Evolutionary conservation across 768 basidiomycete species (phyloP), one percentile per base, ranked within the genome.

Genomic region (Tulasnella sp.): DNA sequence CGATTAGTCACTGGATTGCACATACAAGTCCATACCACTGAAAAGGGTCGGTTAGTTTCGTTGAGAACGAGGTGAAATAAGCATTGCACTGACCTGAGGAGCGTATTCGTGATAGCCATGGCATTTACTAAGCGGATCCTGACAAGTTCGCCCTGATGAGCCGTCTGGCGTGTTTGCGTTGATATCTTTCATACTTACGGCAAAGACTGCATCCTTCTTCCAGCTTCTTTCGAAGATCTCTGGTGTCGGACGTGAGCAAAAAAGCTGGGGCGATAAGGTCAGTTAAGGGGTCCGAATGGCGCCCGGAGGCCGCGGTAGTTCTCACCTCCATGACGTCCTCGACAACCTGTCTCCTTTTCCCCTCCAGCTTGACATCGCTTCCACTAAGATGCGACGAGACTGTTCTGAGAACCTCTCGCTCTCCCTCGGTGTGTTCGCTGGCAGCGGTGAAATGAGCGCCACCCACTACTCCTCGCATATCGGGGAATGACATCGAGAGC

Each of bases 51-150:
- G 31, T 79, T 12, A 78, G 42, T 71, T n/a, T 40, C 46, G 62
- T 19, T 56, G 16, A 73, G 58, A 27, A 6, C n/a, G 38, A 62
- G 8, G 4, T n/a, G 24, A 52, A 34, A 0, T 18, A 31, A 6
- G 14, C 12, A 34, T 5, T 44, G n/a, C 68, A 80, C 88, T 81
- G 82, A 89, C 90, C 86, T 90, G 88, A 44, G 91, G 86, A 34
- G 87, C 88, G 82, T 88, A 89, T 82, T 92, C 86, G 56, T 85
- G 82, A 80, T 86, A 89, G 7, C 90, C 90, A 44, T 85, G 84
- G 82, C 88, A 89, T 80, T 86, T 87, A 42, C 85, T 86, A 44
- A 88, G 83, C 16, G 91, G 90, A 82, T 90, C 88, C 89, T 90
- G 77, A 5, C 16, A 39, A 19, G 18, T 62, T 46, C 24, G 24